A percentile compares a stretch with the other conserved stretches of the same genome.
These are phyloP conservation scores for Mycena chlorophos DNA, from an alignment of 768 basidiomycete genomes.

Conservation along the genomic window DNA sequence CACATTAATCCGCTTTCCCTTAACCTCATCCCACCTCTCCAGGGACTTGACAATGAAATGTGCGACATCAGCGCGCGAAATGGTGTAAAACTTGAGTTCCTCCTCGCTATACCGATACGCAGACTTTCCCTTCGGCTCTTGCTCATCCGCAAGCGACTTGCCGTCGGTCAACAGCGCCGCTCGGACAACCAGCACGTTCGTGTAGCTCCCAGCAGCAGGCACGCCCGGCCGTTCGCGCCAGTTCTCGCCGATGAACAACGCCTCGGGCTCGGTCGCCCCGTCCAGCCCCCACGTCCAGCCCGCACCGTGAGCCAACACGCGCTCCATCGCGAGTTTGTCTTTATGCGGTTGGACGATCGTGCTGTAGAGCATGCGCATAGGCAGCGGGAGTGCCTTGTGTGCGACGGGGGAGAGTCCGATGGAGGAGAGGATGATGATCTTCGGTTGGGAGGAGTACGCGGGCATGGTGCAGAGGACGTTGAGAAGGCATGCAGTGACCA, in stretches of 20 bases:
- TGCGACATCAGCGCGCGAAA: neutral
- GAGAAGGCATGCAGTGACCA: conserved; percentile 57
- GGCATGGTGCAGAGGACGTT: conserved; percentile 61
- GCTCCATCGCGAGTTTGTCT: conserved; percentile 66
- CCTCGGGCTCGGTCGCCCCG: conserved; percentile 34
- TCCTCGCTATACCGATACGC: conserved; percentile 1
- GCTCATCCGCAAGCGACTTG: conserved; percentile 12
- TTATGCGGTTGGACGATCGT: conserved; percentile 48
- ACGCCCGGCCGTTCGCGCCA: conserved; percentile 31
- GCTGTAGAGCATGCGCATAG: conserved; percentile 50
- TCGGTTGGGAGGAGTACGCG: conserved; percentile 35
- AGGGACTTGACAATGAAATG: neutral
- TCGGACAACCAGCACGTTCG: conserved; percentile 36
- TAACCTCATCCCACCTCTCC: neutral
- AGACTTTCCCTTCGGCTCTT: neutral
- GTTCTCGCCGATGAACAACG: conserved; percentile 37
- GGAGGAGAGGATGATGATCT: conserved; percentile 54
- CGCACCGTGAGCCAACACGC: conserved; percentile 45
- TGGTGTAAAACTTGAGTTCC: neutral
- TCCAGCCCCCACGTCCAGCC: conserved; percentile 45
- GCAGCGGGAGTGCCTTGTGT: conserved; percentile 46
- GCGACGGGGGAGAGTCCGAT: conserved; percentile 50
- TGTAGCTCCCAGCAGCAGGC: conserved; percentile 31
- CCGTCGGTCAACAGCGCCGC: conserved; percentile 47
- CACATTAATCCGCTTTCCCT: neutral